phyloP scores from a whole-genome alignment of 2,329 filamentous ascomycete species.

The Fusarium sublunatum region DNA sequence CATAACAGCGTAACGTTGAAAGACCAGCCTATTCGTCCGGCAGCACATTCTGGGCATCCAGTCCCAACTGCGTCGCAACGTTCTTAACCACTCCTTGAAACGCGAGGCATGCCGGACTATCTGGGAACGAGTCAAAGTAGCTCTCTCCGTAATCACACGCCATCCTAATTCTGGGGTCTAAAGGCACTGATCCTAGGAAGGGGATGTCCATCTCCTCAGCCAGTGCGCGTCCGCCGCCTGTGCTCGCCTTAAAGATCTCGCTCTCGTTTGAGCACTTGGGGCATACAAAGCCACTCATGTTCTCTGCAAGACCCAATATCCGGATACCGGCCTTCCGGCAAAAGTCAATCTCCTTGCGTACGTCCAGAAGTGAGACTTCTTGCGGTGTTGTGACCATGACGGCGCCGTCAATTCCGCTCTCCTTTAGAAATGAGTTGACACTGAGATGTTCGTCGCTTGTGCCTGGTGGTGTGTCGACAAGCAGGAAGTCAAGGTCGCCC shows the following conservation, averaged over 20 bases:
- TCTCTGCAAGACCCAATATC: constrained; percentile 91
- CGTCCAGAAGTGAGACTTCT: constrained; percentile 90
- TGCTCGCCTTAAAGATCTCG: constrained; percentile 91
- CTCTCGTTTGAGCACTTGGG: constrained; percentile 85
- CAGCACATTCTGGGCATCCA: constrained; percentile 67
- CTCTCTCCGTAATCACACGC: constrained; percentile 97
- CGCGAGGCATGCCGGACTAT: constrained; percentile 88
- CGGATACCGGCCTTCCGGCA: constrained; percentile 93
- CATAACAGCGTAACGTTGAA: constrained; percentile 25
- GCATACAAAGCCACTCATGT: constrained; percentile 98
- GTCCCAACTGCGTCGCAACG: constrained; percentile 73
- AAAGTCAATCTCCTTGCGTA: constrained; percentile 97
- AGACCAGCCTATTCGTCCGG: constrained; percentile 48
- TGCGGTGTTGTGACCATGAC: constrained; percentile 95
- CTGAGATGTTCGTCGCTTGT: constrained; percentile 96
- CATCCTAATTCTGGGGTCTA: constrained; percentile 95
- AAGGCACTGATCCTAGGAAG: constrained; percentile 88
- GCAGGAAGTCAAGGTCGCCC: constrained; percentile 91
- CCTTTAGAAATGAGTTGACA: constrained; percentile 90
- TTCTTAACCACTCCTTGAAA: constrained; percentile 82
- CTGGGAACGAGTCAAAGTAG: constrained; percentile 92
- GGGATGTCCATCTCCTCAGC: constrained; percentile 89
- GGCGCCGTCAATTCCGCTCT: constrained; percentile 92
- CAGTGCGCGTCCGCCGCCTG: constrained; percentile 83
- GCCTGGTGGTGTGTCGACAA: constrained; percentile 95